Percentiles rank a stretch among this genome's conserved stretches.
Conservation (phyloP, 208 protist genomes). For the Acanthamoeba lenticulata region DNA sequence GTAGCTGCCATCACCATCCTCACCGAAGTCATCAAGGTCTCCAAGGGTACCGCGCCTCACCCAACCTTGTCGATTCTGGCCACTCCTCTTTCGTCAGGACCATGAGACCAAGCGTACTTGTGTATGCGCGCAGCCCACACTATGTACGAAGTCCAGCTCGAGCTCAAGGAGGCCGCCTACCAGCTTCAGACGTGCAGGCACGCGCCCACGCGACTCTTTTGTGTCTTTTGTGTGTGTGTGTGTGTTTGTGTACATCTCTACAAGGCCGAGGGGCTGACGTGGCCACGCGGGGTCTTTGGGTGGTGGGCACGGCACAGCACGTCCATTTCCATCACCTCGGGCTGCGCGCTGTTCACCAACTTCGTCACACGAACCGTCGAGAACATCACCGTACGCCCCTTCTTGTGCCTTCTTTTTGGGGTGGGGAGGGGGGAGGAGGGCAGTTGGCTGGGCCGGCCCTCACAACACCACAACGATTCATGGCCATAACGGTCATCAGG, state of each 20-base stretch:
- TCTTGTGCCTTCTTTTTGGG: too few relatives aligned
- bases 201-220: background rate
- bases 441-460: too few relatives aligned
- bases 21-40: constrained; percentile 66
- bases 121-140: constrained; percentile 26
- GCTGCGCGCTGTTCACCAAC: constrained; percentile 62
- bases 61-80: too few relatives aligned
- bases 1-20: constrained; percentile 69
- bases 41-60: background rate
- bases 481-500: constrained; percentile 49
- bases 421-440: too few relatives aligned
- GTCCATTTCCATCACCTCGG: constrained; percentile 65
- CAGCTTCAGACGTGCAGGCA: constrained; percentile 52
- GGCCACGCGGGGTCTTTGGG: too few relatives aligned
- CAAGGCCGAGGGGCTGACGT: too few relatives aligned
- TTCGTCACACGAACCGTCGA: constrained; percentile 67
- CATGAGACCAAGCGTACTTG: background rate
- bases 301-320: background rate
- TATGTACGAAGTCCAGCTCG: constrained; percentile 64
- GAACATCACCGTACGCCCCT: constrained; percentile 35
- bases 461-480: background rate
- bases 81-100: background rate
- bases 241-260: too few relatives aligned
- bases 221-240: too few relatives aligned
- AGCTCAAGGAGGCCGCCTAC: constrained; percentile 62